A percentile compares a stretch with the other conserved stretches of the same genome.
Evolutionary conservation across 2,329 filamentous ascomycete species (phyloP).

Genomic region (Hawksworthiomyces lignivorus): DNA sequence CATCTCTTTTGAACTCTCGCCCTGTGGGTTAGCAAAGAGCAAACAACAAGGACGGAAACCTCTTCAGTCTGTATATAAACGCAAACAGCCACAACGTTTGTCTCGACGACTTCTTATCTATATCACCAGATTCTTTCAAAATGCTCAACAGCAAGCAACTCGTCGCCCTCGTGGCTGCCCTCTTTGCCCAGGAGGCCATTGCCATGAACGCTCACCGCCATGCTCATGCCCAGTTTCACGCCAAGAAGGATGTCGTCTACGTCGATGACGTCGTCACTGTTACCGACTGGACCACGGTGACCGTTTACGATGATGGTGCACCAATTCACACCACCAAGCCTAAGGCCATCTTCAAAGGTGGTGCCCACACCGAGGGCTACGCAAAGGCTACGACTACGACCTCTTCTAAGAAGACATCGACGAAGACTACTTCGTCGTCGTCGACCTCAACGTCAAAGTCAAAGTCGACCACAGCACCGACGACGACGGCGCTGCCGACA

Average conservation of each 20-base stretch:
- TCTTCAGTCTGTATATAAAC: too few species aligned
- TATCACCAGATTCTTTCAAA: background rate
- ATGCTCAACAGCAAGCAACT: slow-evolving; percentile 18
- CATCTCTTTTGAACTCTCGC: too few species aligned
- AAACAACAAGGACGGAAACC: too few species aligned
- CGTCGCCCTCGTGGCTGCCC: slow-evolving; percentile 34
- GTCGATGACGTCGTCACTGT: slow-evolving; percentile 26
- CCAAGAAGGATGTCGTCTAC: slow-evolving; percentile 27
- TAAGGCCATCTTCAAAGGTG: slow-evolving; percentile 15
- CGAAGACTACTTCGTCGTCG: slow-evolving; percentile 2
- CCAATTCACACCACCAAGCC: slow-evolving; percentile 10
- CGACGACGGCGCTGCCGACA: background rate
- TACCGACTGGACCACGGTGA: slow-evolving; percentile 35
- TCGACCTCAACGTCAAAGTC: slow-evolving; percentile 1
- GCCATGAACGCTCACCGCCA: slow-evolving; percentile 37
- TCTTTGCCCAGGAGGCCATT: slow-evolving; percentile 34
- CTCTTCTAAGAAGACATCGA: slow-evolving; percentile 5
- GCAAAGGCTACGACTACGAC: slow-evolving; percentile 6
- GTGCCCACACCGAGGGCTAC: slow-evolving; percentile 8
- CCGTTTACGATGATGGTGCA: slow-evolving; percentile 26
- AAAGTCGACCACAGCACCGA: background rate
- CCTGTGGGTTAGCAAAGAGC: too few species aligned
- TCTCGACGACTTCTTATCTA: background rate
- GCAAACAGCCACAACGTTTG: too few species aligned
- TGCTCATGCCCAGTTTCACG: slow-evolving; percentile 26